These are phyloP conservation scores for Ilyonectria robusta DNA, from an alignment of 2,329 filamentous ascomycete species.

Conservation along the genomic window DNA sequence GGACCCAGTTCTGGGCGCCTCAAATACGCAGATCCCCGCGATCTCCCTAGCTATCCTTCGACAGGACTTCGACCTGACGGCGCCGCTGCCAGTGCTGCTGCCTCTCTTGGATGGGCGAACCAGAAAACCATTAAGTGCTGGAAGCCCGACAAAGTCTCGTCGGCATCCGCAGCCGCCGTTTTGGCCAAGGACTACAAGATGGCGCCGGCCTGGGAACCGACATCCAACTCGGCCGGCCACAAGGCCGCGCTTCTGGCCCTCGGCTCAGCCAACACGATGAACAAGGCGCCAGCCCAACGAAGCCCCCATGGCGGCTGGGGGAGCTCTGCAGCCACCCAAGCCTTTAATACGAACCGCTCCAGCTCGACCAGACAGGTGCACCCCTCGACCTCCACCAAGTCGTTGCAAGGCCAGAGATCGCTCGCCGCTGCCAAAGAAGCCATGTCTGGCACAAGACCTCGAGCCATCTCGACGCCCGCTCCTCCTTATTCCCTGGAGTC, in stretches of 20 bases:
- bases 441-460: constrained; percentile 72
- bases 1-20: constrained; percentile 61
- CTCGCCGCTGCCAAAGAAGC: constrained; percentile 83
- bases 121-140: constrained; percentile 76
- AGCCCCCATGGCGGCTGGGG: constrained; percentile 63
- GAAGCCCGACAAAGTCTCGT: constrained; percentile 72
- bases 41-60: constrained; percentile 82
- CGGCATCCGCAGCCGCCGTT: constrained; percentile 61
- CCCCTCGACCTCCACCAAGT: constrained; percentile 49
- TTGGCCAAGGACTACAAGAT: constrained; percentile 60
- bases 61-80: constrained; percentile 69
- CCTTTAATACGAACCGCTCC: constrained; percentile 62
- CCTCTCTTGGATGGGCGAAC: constrained; percentile 80
- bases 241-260: constrained; percentile 81
- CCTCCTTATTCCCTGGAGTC: constrained; percentile 44
- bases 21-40: constrained; percentile 79
- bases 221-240: constrained; percentile 75
- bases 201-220: constrained; percentile 71
- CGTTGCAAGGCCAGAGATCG: constrained; percentile 73
- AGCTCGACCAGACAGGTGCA: constrained; percentile 46
- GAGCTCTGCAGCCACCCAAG: constrained; percentile 78
- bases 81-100: constrained; percentile 81
- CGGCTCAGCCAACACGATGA: constrained; percentile 54
- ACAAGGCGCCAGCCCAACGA: constrained; percentile 35
- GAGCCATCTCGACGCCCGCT: constrained; percentile 75